A percentile compares a stretch with the other conserved stretches of the same genome.
Evolutionary conservation across 78 protist genomes (phyloP).

Genomic region (Guillardia theta): DNA sequence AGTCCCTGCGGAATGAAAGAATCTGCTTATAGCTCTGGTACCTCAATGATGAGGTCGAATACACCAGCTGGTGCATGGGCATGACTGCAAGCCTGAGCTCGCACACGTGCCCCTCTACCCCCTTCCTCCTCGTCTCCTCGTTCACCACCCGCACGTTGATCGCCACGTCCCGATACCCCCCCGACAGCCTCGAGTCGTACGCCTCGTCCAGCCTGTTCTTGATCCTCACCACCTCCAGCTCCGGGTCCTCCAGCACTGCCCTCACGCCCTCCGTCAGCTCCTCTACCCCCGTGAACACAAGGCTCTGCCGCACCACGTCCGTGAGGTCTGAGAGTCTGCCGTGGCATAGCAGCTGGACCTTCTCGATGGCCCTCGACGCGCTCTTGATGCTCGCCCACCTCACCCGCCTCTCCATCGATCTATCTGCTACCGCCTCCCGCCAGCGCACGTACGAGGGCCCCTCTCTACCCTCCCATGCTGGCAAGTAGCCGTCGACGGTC

Average conservation of each 20-base stretch:
- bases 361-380: background rate
- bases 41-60: no score
- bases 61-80: background rate
- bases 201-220: background rate
- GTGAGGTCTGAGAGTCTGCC: background rate
- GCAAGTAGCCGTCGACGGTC: background rate
- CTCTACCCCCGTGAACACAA: background rate
- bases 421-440: background rate
- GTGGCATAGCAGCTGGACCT: background rate
- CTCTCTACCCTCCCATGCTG: background rate
- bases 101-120: background rate
- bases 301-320: background rate
- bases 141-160: background rate
- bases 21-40: no score
- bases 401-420: no score
- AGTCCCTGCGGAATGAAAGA: no score
- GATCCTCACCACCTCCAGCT: background rate
- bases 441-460: no score
- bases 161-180: slow-evolving; percentile 2
- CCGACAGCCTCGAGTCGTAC: background rate
- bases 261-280: background rate
- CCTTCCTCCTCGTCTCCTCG: background rate
- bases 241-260: background rate
- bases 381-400: background rate
- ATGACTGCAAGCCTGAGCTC: background rate